Base-by-base conservation (phyloP, 495 filamentous ascomycete species). In the Talaromyces trachyspermus region DNA sequence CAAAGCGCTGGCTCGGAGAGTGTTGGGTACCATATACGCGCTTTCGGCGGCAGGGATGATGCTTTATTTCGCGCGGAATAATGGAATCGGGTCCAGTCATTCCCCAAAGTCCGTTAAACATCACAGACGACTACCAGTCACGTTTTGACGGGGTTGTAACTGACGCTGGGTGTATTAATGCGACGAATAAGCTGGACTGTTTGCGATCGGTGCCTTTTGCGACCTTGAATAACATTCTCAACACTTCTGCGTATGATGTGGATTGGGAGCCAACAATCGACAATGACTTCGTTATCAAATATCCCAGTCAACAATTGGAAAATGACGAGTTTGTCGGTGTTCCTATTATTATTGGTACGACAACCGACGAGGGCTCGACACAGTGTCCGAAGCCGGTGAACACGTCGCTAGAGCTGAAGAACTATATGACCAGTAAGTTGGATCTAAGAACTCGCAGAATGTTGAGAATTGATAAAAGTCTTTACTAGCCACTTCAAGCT, bases 201-300 rank as follows among this genome's bases (percentile, higher is more conserved):
- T 60, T 78, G 26, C 69, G 74, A 2, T 59, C 56, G 15, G 62
- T 78, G 3, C 64, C 74, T 1, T 68, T 68, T 36, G 63, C 63
- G 37, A 53, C 46, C 5, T 52, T 74, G 46, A 79, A 69, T 51
- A 49, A 61, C 24, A 65, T 53, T 23, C 54, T 70, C 43, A 69
- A 66, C 38, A 64, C 26, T 29, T 54, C 56, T 39, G 58, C 52
- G 0, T 70, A 67, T 52, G 60, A 59, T 27, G 54, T n/a, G n/a
- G n/a, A n/a, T n/a, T n/a, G n/a, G n/a, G n/a, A n/a, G n/a, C 69
- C 71, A 1, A 65, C 65, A 3, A 51, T 80, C 1, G 79, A 81
- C 43, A 73, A 74, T 0, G 69, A 71, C 46, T 70, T 80, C n/a
- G 43, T 81, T 5, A 47, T 39, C 12, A 55, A 57, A 4, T 65